Conservation (phyloP, 1,284 basidiomycete genomes). For the Violaceomyces palustris region DNA sequence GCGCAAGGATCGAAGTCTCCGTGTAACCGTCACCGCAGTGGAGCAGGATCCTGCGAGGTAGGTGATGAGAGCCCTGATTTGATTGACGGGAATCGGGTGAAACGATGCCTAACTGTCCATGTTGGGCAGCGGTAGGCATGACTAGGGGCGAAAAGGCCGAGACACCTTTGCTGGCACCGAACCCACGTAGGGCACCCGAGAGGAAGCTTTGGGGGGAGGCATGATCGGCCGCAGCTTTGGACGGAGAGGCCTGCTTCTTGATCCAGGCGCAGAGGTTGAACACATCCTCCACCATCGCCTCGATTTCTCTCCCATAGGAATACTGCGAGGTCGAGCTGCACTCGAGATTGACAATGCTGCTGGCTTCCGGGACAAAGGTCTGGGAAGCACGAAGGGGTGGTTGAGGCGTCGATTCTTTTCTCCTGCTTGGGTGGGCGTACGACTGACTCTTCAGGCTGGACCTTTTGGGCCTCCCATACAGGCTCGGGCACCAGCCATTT, state of each 20-base stretch:
- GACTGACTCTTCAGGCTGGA: too few relatives aligned
- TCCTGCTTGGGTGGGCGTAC: too few relatives aligned
- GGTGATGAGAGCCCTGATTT: conserved; percentile 1
- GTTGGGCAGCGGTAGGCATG: too few relatives aligned
- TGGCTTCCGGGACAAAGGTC: conserved; percentile 18
- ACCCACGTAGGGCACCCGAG: conserved; percentile 1
- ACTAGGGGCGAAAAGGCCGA: too few relatives aligned
- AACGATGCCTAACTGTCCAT: background rate
- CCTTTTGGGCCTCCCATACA: too few relatives aligned
- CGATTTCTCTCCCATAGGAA: conserved; percentile 2
- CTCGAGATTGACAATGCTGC: conserved; percentile 49
- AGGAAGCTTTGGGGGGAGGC: background rate
- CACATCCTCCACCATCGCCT: conserved; percentile 25
- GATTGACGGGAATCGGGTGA: background rate
- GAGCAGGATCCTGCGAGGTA: conserved; percentile 35
- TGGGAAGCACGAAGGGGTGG: too few relatives aligned
- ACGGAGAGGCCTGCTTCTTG: conserved; percentile 40
- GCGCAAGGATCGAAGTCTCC: conserved; percentile 80
- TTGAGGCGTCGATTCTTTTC: too few relatives aligned
- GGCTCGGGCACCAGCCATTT: conserved; percentile 41
- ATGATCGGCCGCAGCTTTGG: background rate
- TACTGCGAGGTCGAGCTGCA: conserved; percentile 18
- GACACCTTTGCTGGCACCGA: background rate
- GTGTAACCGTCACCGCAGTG: conserved; percentile 59
- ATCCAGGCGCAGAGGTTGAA: conserved; percentile 51